Evolutionary conservation across 805 yeast genomes (phyloP), one percentile per base, ranked within the genome.

Genomic region (Nakazawaea holstii): DNA sequence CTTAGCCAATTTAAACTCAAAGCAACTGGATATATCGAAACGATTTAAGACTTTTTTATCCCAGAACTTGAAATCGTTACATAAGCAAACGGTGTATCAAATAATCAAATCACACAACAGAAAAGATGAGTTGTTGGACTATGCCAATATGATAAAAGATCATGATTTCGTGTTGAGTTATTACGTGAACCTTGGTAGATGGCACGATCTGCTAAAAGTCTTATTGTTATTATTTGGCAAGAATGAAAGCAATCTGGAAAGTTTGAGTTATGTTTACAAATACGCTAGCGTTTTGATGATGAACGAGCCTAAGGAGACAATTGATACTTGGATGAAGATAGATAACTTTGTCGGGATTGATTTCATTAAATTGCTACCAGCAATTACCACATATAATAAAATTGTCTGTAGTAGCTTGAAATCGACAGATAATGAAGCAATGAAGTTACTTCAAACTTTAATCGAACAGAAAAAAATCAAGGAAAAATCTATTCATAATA

Each of bases 271-370:
- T 8, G 74, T 86, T 5, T 87, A 89, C 65, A 76, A 77, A 51
- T 80, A 82, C 50, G 74, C 97, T 0, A 80, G 84, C 0, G 82
- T 82, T 0, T 62, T 94, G 35, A 61, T 94, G 44, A 69, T 80
- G 2, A 86, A 87, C 55, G 65, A 76, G 11, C 91, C 99, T 0
- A 69, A 68, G 28, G 74, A 72, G 10, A 88, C 96, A 0, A 79
- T 87, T 1, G 84, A 83, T 44, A 72, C 87, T 0, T 94, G 97
- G 97, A 74, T 87, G 57, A 74, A 81, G 43, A 57, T 71, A 0
- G 66, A 65, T 26, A 56, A 59, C 7, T 42, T 33, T 31, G 26
- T 26, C 3, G 44, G 17, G 3, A 53, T 92, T 2, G 78, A 86
- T 49, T 82, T 84, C 41, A 73, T 76, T 11, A 79, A 73, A 50